phyloP scores from a whole-genome alignment of 1,284 basidiomycete genomes.

The Anthracocystis panici-leucophaei region DNA sequence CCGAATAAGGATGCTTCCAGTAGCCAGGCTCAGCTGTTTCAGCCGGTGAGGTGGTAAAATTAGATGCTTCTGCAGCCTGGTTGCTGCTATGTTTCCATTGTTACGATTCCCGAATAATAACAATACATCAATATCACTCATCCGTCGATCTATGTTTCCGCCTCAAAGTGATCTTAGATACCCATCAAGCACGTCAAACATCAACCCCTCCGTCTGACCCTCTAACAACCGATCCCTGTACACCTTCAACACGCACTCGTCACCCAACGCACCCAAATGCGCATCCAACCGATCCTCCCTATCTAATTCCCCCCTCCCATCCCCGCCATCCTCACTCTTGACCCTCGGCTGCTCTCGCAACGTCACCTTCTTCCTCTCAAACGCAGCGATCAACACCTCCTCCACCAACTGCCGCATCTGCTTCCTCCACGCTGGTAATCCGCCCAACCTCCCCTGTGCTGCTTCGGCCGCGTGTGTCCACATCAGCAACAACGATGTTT shows the following conservation, averaged over 20 bases:
- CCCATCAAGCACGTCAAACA: conserved; percentile 40
- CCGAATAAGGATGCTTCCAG: conserved; percentile 16
- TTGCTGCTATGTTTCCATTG: too few species aligned
- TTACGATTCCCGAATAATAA: background rate
- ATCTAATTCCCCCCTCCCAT: conserved; percentile 12
- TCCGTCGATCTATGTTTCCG: background rate
- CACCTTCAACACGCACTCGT: conserved; percentile 14
- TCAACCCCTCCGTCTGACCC: conserved; percentile 3
- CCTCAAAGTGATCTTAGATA: conserved; percentile 9
- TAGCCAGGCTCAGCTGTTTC: conserved; percentile 34
- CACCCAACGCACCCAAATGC: conserved; percentile 12
- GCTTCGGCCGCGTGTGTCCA: conserved; percentile 32
- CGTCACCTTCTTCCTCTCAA: conserved; percentile 29
- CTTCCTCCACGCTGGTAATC: conserved; percentile 18
- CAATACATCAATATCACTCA: background rate
- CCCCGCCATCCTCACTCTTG: conserved; percentile 36
- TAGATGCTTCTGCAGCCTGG: background rate
- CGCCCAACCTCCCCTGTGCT: conserved; percentile 13
- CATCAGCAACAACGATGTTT: conserved; percentile 31
- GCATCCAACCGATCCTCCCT: conserved; percentile 29
- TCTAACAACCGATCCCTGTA: conserved; percentile 30
- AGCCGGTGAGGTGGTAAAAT: conserved; percentile 13
- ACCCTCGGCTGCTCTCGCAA: conserved; percentile 20
- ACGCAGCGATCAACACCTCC: conserved; percentile 22
- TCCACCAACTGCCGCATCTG: conserved; percentile 29